Evolutionary conservation across 163 green algal species (phyloP), one percentile per base, ranked within the genome.

Genomic region (Prototheca wickerhamii): DNA sequence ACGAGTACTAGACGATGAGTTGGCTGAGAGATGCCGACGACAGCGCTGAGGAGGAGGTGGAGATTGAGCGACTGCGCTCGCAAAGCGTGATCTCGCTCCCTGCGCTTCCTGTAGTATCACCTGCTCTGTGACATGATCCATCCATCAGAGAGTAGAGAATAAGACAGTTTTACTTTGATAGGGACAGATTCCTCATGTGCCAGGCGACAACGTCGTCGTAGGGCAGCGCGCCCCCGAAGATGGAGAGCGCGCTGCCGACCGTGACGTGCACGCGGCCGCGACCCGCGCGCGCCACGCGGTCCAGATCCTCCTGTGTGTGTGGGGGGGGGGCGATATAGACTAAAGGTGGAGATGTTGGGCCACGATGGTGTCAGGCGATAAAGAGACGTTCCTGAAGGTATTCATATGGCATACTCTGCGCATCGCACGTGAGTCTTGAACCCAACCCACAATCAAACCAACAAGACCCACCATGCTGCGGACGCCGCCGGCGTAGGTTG

Each of bases 401-500:
- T n/a, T n/a, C n/a, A n/a, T n/a, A n/a, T n/a, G n/a, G n/a, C n/a
- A n/a, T n/a, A n/a, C n/a, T n/a, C n/a, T n/a, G n/a, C n/a, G n/a
- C n/a, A n/a, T n/a, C n/a, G n/a, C n/a, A n/a, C n/a, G n/a, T n/a
- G n/a, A n/a, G n/a, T n/a, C n/a, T n/a, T n/a, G n/a, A n/a, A n/a
- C n/a, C n/a, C n/a, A n/a, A n/a, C n/a, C n/a, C n/a, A n/a, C n/a
- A n/a, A n/a, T n/a, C n/a, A n/a, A n/a, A n/a, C n/a, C n/a, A n/a
- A 58, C 30, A n/a, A n/a, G 1, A 46, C 82, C 63, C 71, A 95
- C 87, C 76, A 98, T 65, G 1, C 84, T 90, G 21, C 83, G 62
- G 2, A 86, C 93, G 10, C 93, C 93, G 5, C 93, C 93, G n/a
- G 93, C 93, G 73, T 99, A 99, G 2, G 93, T 99, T 6, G 95